Evolutionary conservation across 2,329 filamentous ascomycete species (phyloP), one percentile per base, ranked within the genome.

Genomic region (Leptographium lundbergii): DNA sequence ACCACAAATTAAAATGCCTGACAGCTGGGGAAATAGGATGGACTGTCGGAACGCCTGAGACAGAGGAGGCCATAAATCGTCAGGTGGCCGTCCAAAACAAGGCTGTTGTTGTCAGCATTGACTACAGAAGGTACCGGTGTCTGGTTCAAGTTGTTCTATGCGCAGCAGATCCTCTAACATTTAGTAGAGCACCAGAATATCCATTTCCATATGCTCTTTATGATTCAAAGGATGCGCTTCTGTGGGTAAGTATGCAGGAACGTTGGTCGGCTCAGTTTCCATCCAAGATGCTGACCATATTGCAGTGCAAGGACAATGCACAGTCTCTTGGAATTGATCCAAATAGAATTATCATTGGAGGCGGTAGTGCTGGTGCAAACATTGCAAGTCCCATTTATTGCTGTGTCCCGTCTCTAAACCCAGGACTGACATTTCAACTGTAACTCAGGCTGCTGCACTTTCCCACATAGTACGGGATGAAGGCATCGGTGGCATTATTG

Each of bases 331-430:
- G 58, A 9, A 59, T 62, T 2, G 56, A 65, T 29, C 32, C 62
- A 4, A 29, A 58, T 4, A 45, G 48, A 10, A 60, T 64, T 14
- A 51, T 65, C 34, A 22, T 65, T 7, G 58, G 54, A 29, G 63
- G 63, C 13, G 61, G 62, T 25, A 65, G 63, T 36, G 62, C 63
- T 3, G 63, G 63, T 5, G 61, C 59, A 13, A 64, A 64, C 56
- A 45, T 65, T 22, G 61, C 57, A 53, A 22, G 60, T 58, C 7
- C 24, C 3, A 19, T 13, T 3, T 25, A 14, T 4, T n/a, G 6
- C 4, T 22, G 27, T 34, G 7, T 54, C 19, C 29, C 6, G 25
- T n/a, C 42, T 9, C 27, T 5, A 3, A 29, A 4, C 6, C 29
- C 19, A 4, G 9, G 10, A 13, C 29, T 39, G 14, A 24, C n/a